These are phyloP conservation scores for Pythium grandisporangium DNA, from an alignment of 352 stramenopile genomes.

Conservation along the genomic window DNA sequence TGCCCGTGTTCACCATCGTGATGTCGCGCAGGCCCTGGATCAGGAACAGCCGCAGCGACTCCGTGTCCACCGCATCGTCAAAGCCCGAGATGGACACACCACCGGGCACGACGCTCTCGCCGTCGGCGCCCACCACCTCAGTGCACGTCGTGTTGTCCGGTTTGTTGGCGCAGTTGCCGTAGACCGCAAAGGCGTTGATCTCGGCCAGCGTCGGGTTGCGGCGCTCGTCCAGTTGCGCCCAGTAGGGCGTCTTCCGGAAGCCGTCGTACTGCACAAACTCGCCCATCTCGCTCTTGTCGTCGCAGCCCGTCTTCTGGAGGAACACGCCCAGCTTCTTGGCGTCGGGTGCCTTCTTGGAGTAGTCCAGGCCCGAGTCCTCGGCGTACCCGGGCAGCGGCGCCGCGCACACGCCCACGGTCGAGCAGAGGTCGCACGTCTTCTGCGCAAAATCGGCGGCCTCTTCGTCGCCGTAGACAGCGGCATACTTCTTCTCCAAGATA, in stretches of 20 bases:
- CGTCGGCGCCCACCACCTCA: conserved; percentile 38
- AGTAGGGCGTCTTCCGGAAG: conserved; percentile 28
- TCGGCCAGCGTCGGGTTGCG: conserved; percentile 55
- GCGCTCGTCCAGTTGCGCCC: conserved; percentile 34
- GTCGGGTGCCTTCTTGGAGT: conserved; percentile 21
- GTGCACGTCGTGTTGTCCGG: conserved; percentile 48
- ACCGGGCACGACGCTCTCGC: conserved; percentile 21
- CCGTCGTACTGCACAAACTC: conserved; percentile 64
- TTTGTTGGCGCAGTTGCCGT: conserved; percentile 42
- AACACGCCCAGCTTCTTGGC: conserved; percentile 26
- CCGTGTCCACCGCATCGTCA: conserved; percentile 17
- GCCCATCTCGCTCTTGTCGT: conserved; percentile 43
- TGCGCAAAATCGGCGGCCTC: conserved; percentile 12
- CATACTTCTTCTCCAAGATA: conserved; percentile 16
- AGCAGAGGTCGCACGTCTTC: conserved; percentile 28
- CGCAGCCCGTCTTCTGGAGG: conserved; percentile 57
- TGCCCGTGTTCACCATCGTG: conserved; percentile 26
- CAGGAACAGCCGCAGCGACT: conserved; percentile 32
- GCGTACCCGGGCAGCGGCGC: conserved; percentile 43
- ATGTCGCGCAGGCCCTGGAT: conserved; percentile 39
- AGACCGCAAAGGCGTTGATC: conserved; percentile 36
- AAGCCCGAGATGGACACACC: conserved; percentile 43
- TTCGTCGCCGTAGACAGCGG: conserved; percentile 9
- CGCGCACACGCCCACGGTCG: conserved; percentile 38
- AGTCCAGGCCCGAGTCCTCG: conserved; percentile 54